Conservation (phyloP, 2,329 filamentous ascomycete genomes). For the Colletotrichum lupini region DNA sequence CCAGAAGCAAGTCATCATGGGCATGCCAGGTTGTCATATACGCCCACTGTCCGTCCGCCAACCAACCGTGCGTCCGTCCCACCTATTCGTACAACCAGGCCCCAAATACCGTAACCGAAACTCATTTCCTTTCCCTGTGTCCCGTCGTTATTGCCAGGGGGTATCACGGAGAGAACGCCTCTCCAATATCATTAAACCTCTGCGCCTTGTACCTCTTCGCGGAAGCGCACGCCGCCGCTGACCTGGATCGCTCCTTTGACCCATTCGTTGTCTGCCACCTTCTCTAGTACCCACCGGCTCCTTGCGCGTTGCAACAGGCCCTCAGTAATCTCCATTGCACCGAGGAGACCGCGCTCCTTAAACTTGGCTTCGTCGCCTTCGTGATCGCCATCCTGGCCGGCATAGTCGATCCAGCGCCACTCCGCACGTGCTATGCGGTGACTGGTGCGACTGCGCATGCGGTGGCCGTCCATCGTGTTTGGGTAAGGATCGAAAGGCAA, state of each 20-base stretch:
- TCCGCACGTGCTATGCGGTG: constrained; percentile 96
- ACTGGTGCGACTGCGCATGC: constrained; percentile 83
- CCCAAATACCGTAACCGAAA: constrained; percentile 6
- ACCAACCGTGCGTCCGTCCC: background rate
- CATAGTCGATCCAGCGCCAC: constrained; percentile 93
- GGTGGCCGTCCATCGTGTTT: constrained; percentile 78
- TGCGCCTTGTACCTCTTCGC: constrained; percentile 68
- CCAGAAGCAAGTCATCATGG: background rate
- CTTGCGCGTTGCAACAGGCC: constrained; percentile 85
- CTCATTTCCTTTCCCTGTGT: constrained; percentile 4
- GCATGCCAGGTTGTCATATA: constrained; percentile 6
- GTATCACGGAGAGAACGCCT: constrained; percentile 14
- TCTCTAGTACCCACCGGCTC: constrained; percentile 79
- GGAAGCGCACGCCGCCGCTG: constrained; percentile 68
- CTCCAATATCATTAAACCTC: constrained; percentile 52
- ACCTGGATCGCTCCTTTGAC: constrained; percentile 79
- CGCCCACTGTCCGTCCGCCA: background rate
- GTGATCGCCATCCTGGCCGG: constrained; percentile 87
- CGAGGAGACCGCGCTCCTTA: constrained; percentile 73
- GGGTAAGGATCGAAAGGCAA: constrained; percentile 93
- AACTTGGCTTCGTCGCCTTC: constrained; percentile 73
- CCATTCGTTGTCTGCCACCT: constrained; percentile 80
- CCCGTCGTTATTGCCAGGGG: constrained; percentile 13
- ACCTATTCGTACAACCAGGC: constrained; percentile 27
- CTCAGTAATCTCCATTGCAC: constrained; percentile 85